Base-by-base conservation (phyloP, 192 early-diverging fungal species). In the Umbelopsis ramanniana region DNA sequence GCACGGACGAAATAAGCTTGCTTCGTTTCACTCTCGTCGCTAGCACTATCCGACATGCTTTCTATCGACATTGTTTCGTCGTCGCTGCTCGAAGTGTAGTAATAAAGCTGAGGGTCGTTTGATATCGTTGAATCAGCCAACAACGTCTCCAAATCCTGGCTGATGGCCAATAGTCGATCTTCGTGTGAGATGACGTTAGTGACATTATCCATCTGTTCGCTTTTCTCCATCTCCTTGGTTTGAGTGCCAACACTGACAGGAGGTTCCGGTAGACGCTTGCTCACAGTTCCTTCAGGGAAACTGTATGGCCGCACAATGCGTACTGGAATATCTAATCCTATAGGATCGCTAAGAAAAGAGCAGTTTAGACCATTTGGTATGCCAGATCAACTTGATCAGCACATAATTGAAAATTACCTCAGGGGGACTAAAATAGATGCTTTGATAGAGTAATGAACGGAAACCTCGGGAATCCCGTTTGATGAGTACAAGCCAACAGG, bases 301-400 rank as follows among this genome's bases (percentile, higher is more conserved):
- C 57, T 63, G 17, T 63, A 17, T 17, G 26, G 57, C 37, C 57
- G 57, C 15, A 63, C 57, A 5, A 63, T 63, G 29, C 57, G 57
- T 7, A 63, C 26, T 63, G 57, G 57, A 19, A 29, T 14, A 6
- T 29, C 33, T 35, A 63, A 33, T 17, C 5, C 17, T 29, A 63
- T 29, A 19, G 29, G 6, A n/a, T 63, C 33, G 35, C 57, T 63
- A 29, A 17, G n/a, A 19, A 14, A 19, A 29, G 26, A 26, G 53
- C 23, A 12, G 23, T 22, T 54, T 26, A 54, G 22, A 12, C 26
- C 53, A 26, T 26, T 52, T 54, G 22, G 29, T 29, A 29, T 29
- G 29, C 1, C 29, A 29, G 29, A 29, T 24, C 52, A 9, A 26
- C 6, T 10, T 19, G 35, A n/a, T 7, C 26, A 63, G 19, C n/a